Base-by-base conservation (phyloP, 2,329 filamentous ascomycete species). In the Verticillium tricorpus region DNA sequence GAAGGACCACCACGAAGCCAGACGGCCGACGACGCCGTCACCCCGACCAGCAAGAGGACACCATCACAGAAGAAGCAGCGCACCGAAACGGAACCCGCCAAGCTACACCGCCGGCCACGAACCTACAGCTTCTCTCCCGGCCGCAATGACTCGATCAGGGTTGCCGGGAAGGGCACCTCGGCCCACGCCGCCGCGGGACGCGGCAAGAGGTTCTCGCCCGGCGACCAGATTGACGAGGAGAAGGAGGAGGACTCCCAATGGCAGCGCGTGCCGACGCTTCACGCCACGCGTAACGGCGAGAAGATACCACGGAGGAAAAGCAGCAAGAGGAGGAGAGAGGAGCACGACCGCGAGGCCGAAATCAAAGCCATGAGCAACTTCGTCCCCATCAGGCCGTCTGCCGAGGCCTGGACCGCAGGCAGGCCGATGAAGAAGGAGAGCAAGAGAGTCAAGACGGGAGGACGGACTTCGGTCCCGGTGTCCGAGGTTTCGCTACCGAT, bases 331-430 rank as follows among this genome's bases (percentile, higher is more conserved):
- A 88, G 89, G 69, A 88, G 89, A 67, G 83, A 89, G 65, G 91
- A 96, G 65, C 85, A 87, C 71, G 83, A 89, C 62, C 85, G 94
- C 62, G 93, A 97, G 75, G 91, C 91, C 65, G 92, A 97, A 76
- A 93, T 97, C 71, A 91, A 89, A 71, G 88, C 91, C 60, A 91
- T 97, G 90, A 90, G 86, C 70, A 85, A 86, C 50, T 84, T 83
- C 64, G 84, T 89, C 67, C 87, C 91, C 6, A 78, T 87, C 60
- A 85, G 90, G 59, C 82, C 88, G 6, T 82, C 83, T 12, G 82
- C 83, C 57, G 83, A 88, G 63, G 79, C 81, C 35, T 85, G 83
- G 73, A 83, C 83, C 60, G 79, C 86, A 56, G 82, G 90, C 56
- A 83, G 85, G 62, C 84, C 81, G 1, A 74, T 82, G 69, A 85